These are phyloP conservation scores for Stereocaulon alpinum DNA, from an alignment of 495 filamentous ascomycete genomes.

Conservation along the genomic window DNA sequence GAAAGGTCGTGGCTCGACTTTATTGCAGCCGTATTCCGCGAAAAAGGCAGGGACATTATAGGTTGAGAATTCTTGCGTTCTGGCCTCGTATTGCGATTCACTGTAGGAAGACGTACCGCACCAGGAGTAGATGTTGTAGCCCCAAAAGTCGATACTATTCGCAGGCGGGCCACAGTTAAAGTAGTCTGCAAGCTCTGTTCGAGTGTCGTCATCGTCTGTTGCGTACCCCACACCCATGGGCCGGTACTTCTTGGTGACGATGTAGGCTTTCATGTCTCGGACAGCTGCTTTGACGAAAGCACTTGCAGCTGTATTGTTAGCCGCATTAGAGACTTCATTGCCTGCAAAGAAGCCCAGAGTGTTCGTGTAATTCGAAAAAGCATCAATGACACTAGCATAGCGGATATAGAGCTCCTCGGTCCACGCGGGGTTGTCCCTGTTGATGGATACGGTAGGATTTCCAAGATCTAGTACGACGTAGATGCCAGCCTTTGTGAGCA, in stretches of 20 bases:
- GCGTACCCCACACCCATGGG: conserved; percentile 88
- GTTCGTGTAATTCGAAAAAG: conserved; percentile 69
- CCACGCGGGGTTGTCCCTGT: conserved; percentile 69
- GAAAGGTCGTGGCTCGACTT: conserved; percentile 62
- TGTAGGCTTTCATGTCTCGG: conserved; percentile 89
- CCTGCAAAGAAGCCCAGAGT: conserved; percentile 93
- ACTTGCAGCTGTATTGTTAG: conserved; percentile 70
- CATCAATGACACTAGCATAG: conserved; percentile 78
- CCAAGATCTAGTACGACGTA: conserved; percentile 88
- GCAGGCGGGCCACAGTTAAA: conserved; percentile 72
- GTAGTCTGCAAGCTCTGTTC: conserved; percentile 69
- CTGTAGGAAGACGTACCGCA: conserved; percentile 70
- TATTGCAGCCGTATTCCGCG: conserved; percentile 95
- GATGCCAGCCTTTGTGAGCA: conserved; percentile 78
- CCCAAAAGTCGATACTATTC: conserved; percentile 84
- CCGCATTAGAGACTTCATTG: conserved; percentile 87
- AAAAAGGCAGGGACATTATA: conserved; percentile 94
- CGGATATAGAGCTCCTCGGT: conserved; percentile 60
- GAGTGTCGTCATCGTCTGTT: conserved; percentile 83
- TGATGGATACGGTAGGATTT: conserved; percentile 69
- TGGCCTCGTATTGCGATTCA: conserved; percentile 64
- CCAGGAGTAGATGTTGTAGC: conserved; percentile 99
- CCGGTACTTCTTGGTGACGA: conserved; percentile 65
- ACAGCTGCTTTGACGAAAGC: conserved; percentile 95
- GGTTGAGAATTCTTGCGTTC: conserved; percentile 71